phyloP scores from a whole-genome alignment of 306 rosid species.

The Urtica urens region DNA sequence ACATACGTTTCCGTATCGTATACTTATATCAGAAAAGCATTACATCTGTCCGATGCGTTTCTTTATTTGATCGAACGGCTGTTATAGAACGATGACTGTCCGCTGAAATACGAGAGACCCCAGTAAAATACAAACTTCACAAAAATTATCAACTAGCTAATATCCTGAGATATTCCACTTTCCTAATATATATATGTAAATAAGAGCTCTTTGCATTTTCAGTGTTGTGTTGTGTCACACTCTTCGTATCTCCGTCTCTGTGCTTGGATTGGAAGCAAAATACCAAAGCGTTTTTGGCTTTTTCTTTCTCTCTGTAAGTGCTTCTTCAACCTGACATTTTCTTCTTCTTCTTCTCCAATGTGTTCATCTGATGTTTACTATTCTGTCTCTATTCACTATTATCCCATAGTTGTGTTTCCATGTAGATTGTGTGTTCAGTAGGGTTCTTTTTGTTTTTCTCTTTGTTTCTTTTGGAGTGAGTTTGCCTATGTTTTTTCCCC shows the following conservation, averaged over 20 bases:
- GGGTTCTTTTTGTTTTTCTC: background rate
- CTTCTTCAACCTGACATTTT: too few relatives aligned
- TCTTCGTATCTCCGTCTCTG: too few relatives aligned
- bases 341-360: too few relatives aligned
- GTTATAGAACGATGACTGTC: constrained; percentile 7
- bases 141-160: background rate
- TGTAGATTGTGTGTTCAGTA: background rate
- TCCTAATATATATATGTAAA: background rate
- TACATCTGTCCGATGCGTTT: constrained; percentile 18
- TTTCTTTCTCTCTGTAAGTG: background rate
- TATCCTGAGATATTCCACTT: background rate
- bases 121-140: constrained; percentile 8
- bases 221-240: background rate
- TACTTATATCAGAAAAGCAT: background rate
- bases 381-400: background rate
- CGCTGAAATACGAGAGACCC: constrained; percentile 6
- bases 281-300: background rate
- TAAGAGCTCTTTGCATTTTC: background rate
- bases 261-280: background rate
- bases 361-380: background rate
- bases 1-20: background rate
- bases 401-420: background rate
- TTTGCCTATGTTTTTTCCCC: too few relatives aligned
- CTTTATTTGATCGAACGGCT: constrained; percentile 14
- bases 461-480: background rate